These are phyloP conservation scores for Ploettnerulaceae sp. DNA, from an alignment of 2,329 filamentous ascomycete genomes.

Conservation along the genomic window DNA sequence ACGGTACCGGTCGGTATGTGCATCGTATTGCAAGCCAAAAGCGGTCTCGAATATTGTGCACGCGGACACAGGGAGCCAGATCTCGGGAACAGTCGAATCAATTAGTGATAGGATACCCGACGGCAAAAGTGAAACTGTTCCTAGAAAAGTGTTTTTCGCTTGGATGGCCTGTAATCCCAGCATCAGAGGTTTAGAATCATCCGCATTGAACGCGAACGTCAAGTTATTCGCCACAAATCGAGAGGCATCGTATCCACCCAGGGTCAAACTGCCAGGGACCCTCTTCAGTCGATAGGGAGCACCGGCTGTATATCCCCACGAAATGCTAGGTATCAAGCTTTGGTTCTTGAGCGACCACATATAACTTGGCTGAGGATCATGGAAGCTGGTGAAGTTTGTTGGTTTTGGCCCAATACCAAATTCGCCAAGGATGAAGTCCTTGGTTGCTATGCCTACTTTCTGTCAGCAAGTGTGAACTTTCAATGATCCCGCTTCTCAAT, in stretches of 20 bases:
- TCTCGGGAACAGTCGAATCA: constrained; percentile 34
- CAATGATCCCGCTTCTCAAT: constrained; percentile 10
- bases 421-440: constrained; percentile 31
- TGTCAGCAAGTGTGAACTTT: no score
- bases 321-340: constrained; percentile 36
- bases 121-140: constrained; percentile 9
- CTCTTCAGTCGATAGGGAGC: constrained; percentile 35
- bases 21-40: constrained; percentile 28
- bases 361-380: constrained; percentile 34
- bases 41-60: constrained; percentile 34
- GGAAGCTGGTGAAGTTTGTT: constrained; percentile 36
- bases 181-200: constrained; percentile 36
- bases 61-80: constrained; percentile 34
- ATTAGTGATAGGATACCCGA: constrained; percentile 29
- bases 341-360: constrained; percentile 36
- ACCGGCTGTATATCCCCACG: constrained; percentile 40
- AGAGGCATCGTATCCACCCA: constrained; percentile 39
- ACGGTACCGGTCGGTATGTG: constrained; percentile 32
- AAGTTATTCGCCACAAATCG: constrained; percentile 35
- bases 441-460: constrained; percentile 13
- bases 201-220: constrained; percentile 36
- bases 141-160: constrained; percentile 19
- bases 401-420: constrained; percentile 38
- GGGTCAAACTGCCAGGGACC: constrained; percentile 36
- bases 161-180: constrained; percentile 35